Evolutionary conservation across 2,329 filamentous ascomycete genomes (phyloP), one percentile per base, ranked within the genome.

Genomic region (Colletotrichum sublineola): DNA sequence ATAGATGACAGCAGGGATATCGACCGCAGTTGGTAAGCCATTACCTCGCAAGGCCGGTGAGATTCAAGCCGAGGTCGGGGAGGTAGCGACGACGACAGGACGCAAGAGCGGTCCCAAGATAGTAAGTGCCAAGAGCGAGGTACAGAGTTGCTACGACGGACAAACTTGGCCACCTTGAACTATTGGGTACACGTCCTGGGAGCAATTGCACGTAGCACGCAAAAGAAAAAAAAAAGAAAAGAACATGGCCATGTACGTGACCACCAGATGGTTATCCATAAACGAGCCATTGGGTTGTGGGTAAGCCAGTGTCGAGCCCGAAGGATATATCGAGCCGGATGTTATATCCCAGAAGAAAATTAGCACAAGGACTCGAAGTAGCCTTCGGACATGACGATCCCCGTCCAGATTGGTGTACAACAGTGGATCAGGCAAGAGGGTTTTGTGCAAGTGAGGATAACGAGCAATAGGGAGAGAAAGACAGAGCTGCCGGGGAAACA

Each of bases 1-100:
- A 55, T 44, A 58, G 71, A 67, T 73, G 68, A 60, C 68, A 62
- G 44, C 68, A 73, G 62, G 71, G 68, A 44, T 62, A 24, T 65
- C 38, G 40, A 36, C 60, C 31, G 20, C 52, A 42, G 31, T 61
- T 61, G 61, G 55, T 40, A 61, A 65, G 61, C 66, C 63, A 53
- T 36, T 70, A 48, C 42, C 61, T 70, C 44, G 24, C 55, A 65
- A 65, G 70, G 66, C 53, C 64, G 61, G 60, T 33, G 42, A 48
- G 29, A 29, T 40, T 40, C 55, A 44, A 40, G 24, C 33, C n/a
- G 33, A 61, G 31, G 29, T 15, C 38, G 60, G 33, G 48, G 31
- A 48, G 46, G 33, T 50, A 33, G 58, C 40, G 56, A 38, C 40
- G 56, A 46, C 66, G 36, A 61, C 24, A 48, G 66, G 40, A 52